Conservation (phyloP, 169 alveolate species). For the Eimeria tenella region DNA sequence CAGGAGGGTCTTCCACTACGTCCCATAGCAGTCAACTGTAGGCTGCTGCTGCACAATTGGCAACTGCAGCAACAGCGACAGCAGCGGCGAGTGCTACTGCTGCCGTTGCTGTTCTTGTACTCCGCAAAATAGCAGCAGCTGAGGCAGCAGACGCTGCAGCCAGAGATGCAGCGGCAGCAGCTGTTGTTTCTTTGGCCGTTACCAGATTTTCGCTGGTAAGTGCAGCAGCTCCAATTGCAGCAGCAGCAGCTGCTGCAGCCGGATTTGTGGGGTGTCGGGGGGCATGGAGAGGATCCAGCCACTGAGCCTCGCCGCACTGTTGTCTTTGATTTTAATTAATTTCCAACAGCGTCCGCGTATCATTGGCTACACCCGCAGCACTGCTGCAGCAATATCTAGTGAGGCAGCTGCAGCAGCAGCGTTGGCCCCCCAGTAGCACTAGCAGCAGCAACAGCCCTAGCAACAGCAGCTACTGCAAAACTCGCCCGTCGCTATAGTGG, state of each 20-base stretch:
- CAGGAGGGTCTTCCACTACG: neutral
- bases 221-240: neutral
- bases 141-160: neutral
- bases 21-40: neutral
- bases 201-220: neutral
- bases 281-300: neutral
- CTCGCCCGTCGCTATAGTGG: too few relatives aligned
- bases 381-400: too few relatives aligned
- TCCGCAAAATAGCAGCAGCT: neutral
- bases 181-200: neutral
- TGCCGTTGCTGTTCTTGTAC: neutral
- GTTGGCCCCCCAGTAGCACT: neutral
- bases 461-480: neutral
- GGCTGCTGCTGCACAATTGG: neutral
- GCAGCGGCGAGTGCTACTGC: neutral
- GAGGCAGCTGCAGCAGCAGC: too few relatives aligned
- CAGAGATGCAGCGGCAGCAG: neutral
- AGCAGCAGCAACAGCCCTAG: conserved; percentile 7
- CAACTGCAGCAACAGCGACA: conserved; percentile 15
- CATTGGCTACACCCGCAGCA: too few relatives aligned
- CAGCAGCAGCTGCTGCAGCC: neutral
- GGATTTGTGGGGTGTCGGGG: neutral
- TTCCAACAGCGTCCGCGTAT: too few relatives aligned
- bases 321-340: too few relatives aligned
- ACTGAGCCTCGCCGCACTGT: neutral